These are phyloP conservation scores for Backusella liffmaniae DNA, from an alignment of 192 early-diverging fungal species.

Conservation along the genomic window DNA sequence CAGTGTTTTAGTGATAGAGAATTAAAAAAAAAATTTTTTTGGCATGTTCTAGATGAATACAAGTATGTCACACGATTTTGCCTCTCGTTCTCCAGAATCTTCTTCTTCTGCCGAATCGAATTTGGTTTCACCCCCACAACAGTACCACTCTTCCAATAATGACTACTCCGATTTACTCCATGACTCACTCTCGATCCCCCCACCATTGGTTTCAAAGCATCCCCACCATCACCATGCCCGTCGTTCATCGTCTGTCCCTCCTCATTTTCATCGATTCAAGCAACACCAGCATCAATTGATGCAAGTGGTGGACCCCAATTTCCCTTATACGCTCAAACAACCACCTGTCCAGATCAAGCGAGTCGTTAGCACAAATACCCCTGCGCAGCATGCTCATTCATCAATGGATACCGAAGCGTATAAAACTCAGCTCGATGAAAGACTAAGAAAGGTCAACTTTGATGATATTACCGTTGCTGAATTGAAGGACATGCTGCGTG, in stretches of 20 bases:
- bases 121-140: slow-evolving; percentile 16
- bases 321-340: neutral
- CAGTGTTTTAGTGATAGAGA: too few species aligned
- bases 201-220: slow-evolving; percentile 8
- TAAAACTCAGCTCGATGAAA: slow-evolving; percentile 10
- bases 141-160: slow-evolving; percentile 1
- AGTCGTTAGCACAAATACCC: neutral
- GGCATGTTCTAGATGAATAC: neutral
- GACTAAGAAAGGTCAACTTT: slow-evolving; percentile 20
- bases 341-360: slow-evolving; percentile 19
- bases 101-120: slow-evolving; percentile 16
- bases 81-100: slow-evolving; percentile 13
- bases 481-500: slow-evolving; percentile 22
- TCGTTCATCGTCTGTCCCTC: slow-evolving; percentile 26
- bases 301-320: neutral
- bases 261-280: neutral
- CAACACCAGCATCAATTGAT: slow-evolving; percentile 1
- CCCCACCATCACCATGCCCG: neutral
- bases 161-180: neutral
- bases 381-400: neutral
- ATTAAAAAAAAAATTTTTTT: neutral
- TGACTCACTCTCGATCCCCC: neutral
- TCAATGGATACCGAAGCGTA: neutral
- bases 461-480: slow-evolving; percentile 30
- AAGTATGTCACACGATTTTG: slow-evolving; percentile 1